Evolutionary conservation across 768 basidiomycete genomes (phyloP), one percentile per base, ranked within the genome.

Genomic region (Steccherinum ochraceum): DNA sequence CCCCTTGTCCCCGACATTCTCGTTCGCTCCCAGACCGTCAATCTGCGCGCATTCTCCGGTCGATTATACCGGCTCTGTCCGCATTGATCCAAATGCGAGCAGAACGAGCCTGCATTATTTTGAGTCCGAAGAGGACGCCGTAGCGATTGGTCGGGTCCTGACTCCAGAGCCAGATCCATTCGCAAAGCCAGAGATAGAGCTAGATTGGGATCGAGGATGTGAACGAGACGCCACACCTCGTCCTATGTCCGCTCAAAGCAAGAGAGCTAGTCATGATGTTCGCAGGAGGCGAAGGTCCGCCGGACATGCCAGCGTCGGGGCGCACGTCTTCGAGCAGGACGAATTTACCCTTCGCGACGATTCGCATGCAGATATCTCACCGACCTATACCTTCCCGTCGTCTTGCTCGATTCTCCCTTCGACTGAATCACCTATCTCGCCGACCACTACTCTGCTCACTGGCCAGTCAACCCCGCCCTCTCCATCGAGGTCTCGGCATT

Each of bases 81-180:
- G 41, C 41, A 23, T 23, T n/a, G 41, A 43, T 43, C 41, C 41
- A 7, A 23, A 43, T 19, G 7, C 41, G 41, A 43, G 41, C 18
- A 43, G 41, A 19, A 23, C 11, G 7, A 43, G 41, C 19, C 30
- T 35, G 30, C 30, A 35, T 16, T 43, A 45, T 18, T 24, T 24
- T 1, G 56, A 61, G 46, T 13, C 40, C 1, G 46, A 50, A 10
- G 55, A 56, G 16, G 57, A 60, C 23, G 46, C 53, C 7, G 27
- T 54, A 3, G 48, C 51, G 1, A 53, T 63, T 24, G 62, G 57
- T 10, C 57, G 64, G 23, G 64, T 65, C 10, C 52, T 65, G 11
- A 65, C 64, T 3, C 64, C 60, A 0, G 62, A 63, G 30, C 52
- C 46, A 4, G 64, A 65, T 50, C 64, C 64, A 3, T 65, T 65